Base-by-base conservation (phyloP, 805 yeast species). In the Spathaspora arborariae region DNA sequence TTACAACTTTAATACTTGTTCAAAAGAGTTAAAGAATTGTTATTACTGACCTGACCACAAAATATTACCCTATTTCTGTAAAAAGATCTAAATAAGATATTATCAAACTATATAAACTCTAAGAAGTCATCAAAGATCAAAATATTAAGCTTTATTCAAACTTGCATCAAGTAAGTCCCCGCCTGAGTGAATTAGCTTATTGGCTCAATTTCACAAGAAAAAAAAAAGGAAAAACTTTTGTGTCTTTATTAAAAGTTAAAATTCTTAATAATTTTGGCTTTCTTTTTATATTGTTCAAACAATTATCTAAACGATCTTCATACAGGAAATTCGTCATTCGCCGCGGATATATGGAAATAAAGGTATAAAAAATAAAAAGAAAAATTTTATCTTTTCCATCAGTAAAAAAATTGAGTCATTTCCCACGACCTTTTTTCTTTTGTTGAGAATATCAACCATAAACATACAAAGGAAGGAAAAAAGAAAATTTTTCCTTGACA, bases 381-480 rank as follows among this genome's bases (percentile, higher is more conserved):
- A 56, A 58, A 51, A 51, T 59, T 57, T 59, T 59, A 59, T 59
- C 64, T 59, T 57, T 58, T 58, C 44, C 62, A 59, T 59, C 64
- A 58, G 57, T 56, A 30, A 15, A n/a, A n/a, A 30, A 6, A 22
- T 30, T 30, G 35, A 5, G 18, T 15, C 18, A 4, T 3, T 30
- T 30, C 35, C 35, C 35, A 30, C 35, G 35, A 30, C 35, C 35
- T 13, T 30, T 11, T 11, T 13, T 13, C 35, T 30, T n/a, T n/a
- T n/a, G n/a, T n/a, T n/a, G n/a, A n/a, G n/a, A n/a, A n/a, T n/a
- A n/a, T n/a, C n/a, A 13, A 30, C 35, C 35, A 27, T 22, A 22
- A 22, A 38, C 16, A 26, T 19, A 19, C 39, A 35, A 9, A 20
- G 19, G 19, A 15, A 20, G 11, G 21, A 38, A 20, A 13, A 21